These are phyloP conservation scores for Lathyrus aphaca DNA, from an alignment of 306 rosid genomes.

Conservation along the genomic window DNA sequence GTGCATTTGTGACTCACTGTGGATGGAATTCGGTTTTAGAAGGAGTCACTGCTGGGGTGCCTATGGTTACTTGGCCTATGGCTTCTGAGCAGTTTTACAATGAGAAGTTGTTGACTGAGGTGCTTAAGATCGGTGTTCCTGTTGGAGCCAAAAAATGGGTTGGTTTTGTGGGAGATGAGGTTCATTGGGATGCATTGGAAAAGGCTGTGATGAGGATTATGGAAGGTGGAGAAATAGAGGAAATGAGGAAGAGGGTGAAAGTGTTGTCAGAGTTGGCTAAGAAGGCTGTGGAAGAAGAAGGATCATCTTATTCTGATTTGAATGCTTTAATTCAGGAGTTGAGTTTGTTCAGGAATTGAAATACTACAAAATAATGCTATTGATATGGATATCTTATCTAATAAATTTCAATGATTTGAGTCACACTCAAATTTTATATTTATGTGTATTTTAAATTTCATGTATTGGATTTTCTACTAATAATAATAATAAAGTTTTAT, in stretches of 20 bases:
- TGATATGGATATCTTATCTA: too few species aligned
- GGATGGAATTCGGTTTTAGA: constrained; percentile 62
- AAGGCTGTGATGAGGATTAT: constrained; percentile 34
- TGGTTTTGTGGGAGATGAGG: background rate
- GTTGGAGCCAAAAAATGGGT: constrained; percentile 34
- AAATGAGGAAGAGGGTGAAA: constrained; percentile 34
- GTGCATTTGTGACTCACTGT: constrained; percentile 51
- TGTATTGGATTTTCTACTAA: too few species aligned
- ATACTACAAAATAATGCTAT: background rate
- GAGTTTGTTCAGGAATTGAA: background rate
- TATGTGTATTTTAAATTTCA: too few species aligned
- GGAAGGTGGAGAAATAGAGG: constrained; percentile 39
- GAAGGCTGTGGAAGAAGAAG: constrained; percentile 30
- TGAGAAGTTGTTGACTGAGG: constrained; percentile 40
- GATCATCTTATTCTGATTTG: constrained; percentile 43
- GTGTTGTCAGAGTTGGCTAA: constrained; percentile 2
- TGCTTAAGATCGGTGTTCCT: constrained; percentile 35
- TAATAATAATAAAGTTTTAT: too few species aligned
- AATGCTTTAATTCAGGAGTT: constrained; percentile 42
- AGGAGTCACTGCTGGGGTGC: constrained; percentile 44
- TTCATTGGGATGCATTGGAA: constrained; percentile 22
- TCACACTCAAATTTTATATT: too few species aligned
- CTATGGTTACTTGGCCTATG: constrained; percentile 58
- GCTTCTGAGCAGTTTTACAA: constrained; percentile 46
- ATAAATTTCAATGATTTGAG: too few species aligned